These are phyloP conservation scores for Neospermospora avenae DNA, from an alignment of 2,329 filamentous ascomycete species.

Conservation along the genomic window DNA sequence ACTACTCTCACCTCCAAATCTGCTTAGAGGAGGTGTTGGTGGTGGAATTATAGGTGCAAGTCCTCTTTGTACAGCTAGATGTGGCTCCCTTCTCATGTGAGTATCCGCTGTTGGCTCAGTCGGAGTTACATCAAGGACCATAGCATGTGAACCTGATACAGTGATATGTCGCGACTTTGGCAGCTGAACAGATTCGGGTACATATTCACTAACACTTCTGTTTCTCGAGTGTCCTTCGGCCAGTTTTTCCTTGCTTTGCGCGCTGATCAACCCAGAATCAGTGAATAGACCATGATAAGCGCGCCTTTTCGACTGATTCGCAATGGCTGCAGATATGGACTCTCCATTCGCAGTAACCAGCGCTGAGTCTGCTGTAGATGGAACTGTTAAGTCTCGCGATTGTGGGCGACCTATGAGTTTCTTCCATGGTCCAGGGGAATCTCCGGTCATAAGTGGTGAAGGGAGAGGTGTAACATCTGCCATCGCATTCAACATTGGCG, in stretches of 20 bases:
- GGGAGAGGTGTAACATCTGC: slow-evolving; percentile 76
- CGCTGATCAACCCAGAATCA: slow-evolving; percentile 21
- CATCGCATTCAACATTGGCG: slow-evolving; percentile 72
- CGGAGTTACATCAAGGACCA: slow-evolving; percentile 39
- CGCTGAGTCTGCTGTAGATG: slow-evolving; percentile 43
- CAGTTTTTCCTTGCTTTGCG: slow-evolving; percentile 29
- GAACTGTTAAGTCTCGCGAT: slow-evolving; percentile 44
- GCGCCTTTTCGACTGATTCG: slow-evolving; percentile 55
- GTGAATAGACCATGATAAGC: slow-evolving; percentile 47
- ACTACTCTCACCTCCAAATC: slow-evolving; percentile 55
- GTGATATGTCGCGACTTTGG: slow-evolving; percentile 68
- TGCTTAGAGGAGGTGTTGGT: slow-evolving; percentile 80
- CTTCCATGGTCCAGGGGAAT: slow-evolving; percentile 67
- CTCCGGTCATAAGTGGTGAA: slow-evolving; percentile 64
- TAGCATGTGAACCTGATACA: slow-evolving; percentile 60
- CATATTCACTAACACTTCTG: slow-evolving; percentile 85
- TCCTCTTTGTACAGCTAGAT: slow-evolving; percentile 76
- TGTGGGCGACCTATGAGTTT: slow-evolving; percentile 45
- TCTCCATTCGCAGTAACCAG: slow-evolving; percentile 51
- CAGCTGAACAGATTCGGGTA: slow-evolving; percentile 66
- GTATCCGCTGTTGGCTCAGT: slow-evolving; percentile 48
- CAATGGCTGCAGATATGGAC: slow-evolving; percentile 48
- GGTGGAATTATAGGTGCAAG: slow-evolving; percentile 60
- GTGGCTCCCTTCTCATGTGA: slow-evolving; percentile 70
- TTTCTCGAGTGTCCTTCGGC: slow-evolving; percentile 58